Percentiles rank a stretch among this genome's conserved stretches.
Conservation (phyloP, 2,329 filamentous ascomycete genomes). For the Monosporascus sp. region DNA sequence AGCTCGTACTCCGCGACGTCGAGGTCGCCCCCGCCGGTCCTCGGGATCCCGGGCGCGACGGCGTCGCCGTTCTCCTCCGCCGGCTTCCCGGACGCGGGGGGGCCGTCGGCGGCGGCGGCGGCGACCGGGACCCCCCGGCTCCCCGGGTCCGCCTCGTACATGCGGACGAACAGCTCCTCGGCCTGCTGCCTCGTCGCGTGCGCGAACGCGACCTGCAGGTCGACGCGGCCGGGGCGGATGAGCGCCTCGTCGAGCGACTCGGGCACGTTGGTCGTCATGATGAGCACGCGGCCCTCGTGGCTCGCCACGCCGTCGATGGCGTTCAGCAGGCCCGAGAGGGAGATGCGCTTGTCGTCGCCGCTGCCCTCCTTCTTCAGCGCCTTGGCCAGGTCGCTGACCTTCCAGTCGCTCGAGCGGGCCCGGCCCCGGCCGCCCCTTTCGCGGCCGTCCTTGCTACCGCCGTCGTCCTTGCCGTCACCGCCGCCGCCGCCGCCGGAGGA, state of each 20-base stretch:
- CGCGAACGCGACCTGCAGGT: conserved; percentile 61
- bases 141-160: conserved; percentile 47
- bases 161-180: conserved; percentile 53
- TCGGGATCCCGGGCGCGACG: not conserved
- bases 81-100: not conserved
- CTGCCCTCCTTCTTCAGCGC: conserved; percentile 36
- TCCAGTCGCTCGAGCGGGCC: conserved; percentile 24
- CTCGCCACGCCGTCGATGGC: conserved; percentile 78
- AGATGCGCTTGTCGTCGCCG: conserved; percentile 50
- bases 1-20: conserved; percentile 36
- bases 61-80: not conserved
- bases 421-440: conserved; percentile 9
- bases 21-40: conserved; percentile 19
- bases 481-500: not conserved
- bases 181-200: conserved; percentile 51
- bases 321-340: conserved; percentile 74
- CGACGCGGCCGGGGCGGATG: conserved; percentile 67
- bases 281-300: conserved; percentile 71
- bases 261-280: conserved; percentile 78
- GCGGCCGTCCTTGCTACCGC: conserved; percentile 11
- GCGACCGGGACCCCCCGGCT: no score
- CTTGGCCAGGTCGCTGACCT: conserved; percentile 37
- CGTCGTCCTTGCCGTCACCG: conserved; percentile 6
- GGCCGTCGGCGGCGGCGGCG: not conserved
- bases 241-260: conserved; percentile 69